phyloP scores from a whole-genome alignment of 176 grass and related monocot genomes.

The Zoysia pacifica region DNA sequence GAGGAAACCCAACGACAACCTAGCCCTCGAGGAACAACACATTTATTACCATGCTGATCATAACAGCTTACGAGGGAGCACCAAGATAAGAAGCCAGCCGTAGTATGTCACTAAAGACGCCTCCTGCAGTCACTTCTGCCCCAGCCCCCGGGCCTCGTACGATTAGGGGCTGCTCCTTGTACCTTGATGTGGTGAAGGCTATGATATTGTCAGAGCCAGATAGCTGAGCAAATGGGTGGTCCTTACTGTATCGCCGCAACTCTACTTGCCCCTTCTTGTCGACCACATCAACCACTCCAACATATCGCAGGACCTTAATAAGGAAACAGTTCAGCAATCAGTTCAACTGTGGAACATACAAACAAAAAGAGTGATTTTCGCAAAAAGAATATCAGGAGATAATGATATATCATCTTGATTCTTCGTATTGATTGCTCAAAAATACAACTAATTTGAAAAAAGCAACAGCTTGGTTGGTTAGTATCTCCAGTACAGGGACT shows the following conservation, averaged over 20 bases:
- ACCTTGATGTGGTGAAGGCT: conserved; percentile 86
- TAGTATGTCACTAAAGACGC: conserved; percentile 88
- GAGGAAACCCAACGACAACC: neutral
- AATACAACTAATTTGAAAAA: neutral
- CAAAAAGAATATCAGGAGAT: neutral
- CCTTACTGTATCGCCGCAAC: conserved; percentile 70
- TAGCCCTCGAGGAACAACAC: neutral
- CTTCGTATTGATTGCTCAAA: neutral
- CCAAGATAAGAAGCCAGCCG: conserved; percentile 91
- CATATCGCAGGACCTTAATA: conserved; percentile 79
- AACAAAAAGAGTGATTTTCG: neutral
- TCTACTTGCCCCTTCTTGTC: conserved; percentile 71
- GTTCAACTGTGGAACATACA: neutral
- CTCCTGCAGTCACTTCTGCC: conserved; percentile 84
- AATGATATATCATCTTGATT: neutral
- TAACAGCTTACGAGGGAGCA: conserved; percentile 62
- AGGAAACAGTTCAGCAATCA: neutral
- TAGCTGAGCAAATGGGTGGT: conserved; percentile 89
- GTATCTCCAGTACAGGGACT: neutral
- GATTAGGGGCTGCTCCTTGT: conserved; percentile 85
- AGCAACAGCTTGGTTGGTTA: neutral
- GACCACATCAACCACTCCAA: conserved; percentile 69
- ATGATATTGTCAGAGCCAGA: conserved; percentile 96
- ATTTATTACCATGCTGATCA: conserved; percentile 19
- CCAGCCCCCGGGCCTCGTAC: conserved; percentile 85